These are phyloP conservation scores for peach (Prunus persica) DNA, from an alignment of 306 rosid genomes.

Conservation along the genomic window Prunus_persica_NCBIv2 NC_034009.1:31998501-31999000, in stretches of 20 bases:
- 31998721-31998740: not conserved
- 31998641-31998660: not conserved
- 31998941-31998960: conserved; percentile 83
- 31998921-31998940: conserved; percentile 75
- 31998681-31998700: not conserved
- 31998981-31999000: conserved; percentile 76
- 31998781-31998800: conserved; percentile 83
- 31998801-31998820: conserved; percentile 88
- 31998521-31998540: too few species aligned
- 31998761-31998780: conserved; percentile 98
- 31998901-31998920: conserved; percentile 96
- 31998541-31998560: too few species aligned
- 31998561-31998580: too few species aligned
- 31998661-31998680: not conserved
- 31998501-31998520: too few species aligned
- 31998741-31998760: conserved; percentile 91
- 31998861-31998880: conserved; percentile 95
- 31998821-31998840: conserved; percentile 85
- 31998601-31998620: too few species aligned
- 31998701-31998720: not conserved
- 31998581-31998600: too few species aligned
- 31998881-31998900: conserved; percentile 87
- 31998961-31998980: conserved; percentile 79
- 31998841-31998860: conserved; percentile 92
- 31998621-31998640: not conserved